phyloP scores from a whole-genome alignment of 805 yeast genomes.

The Kuraishia capsulata region DNA sequence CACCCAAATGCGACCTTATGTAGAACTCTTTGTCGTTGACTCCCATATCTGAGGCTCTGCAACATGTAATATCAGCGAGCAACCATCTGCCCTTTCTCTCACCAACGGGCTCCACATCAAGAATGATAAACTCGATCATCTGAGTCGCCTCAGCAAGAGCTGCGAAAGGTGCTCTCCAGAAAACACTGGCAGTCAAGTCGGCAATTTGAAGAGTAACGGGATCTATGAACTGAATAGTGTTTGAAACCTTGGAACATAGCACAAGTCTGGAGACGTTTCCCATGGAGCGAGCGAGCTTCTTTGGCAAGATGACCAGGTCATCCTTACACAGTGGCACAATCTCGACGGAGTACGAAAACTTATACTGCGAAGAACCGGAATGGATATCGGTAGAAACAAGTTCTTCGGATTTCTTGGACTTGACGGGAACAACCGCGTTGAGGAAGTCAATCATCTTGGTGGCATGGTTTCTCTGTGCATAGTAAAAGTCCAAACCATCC shows the following conservation, averaged over 20 bases:
- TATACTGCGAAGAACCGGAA: constrained; percentile 78
- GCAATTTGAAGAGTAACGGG: constrained; percentile 72
- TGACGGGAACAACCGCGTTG: constrained; percentile 75
- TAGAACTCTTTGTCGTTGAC: constrained; percentile 75
- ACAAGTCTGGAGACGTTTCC: constrained; percentile 80
- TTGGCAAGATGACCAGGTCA: constrained; percentile 87
- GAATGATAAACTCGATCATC: constrained; percentile 76
- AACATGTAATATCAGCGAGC: constrained; percentile 83
- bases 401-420: constrained; percentile 79
- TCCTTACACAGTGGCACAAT: constrained; percentile 96
- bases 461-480: constrained; percentile 84
- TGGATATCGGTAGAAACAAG: constrained; percentile 88
- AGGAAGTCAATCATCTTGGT: constrained; percentile 89
- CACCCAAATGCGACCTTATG: constrained; percentile 89
- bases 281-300: constrained; percentile 70
- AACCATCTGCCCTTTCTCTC: constrained; percentile 66
- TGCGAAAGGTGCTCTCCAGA: constrained; percentile 77
- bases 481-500: constrained; percentile 94
- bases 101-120: constrained; percentile 93
- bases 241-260: constrained; percentile 77
- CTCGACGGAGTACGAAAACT: constrained; percentile 88
- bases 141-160: constrained; percentile 70
- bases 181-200: constrained; percentile 61
- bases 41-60: constrained; percentile 86
- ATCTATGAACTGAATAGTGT: constrained; percentile 79